phyloP scores from a whole-genome alignment of 805 yeast species.

The Nadsonia fulvescens region DNA sequence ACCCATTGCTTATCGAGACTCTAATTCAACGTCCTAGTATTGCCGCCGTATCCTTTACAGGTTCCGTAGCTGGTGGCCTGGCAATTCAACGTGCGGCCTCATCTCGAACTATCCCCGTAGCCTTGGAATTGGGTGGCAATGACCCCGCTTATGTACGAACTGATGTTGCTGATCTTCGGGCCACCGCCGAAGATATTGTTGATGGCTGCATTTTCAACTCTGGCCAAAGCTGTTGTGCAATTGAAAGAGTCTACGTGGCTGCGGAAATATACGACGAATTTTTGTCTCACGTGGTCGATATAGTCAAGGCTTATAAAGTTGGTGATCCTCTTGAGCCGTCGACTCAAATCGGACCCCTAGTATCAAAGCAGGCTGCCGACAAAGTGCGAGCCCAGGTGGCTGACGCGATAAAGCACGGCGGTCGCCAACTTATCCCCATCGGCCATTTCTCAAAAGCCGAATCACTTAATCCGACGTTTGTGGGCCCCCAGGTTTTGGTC shows the following conservation, averaged over 20 bases:
- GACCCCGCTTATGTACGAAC: slow-evolving; percentile 71
- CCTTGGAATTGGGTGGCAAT: slow-evolving; percentile 81
- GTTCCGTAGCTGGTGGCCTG: slow-evolving; percentile 69
- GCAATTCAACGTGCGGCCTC: slow-evolving; percentile 51
- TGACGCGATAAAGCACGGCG: slow-evolving; percentile 35
- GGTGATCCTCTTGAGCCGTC: slow-evolving; percentile 66
- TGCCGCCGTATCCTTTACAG: slow-evolving; percentile 73
- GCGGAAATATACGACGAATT: slow-evolving; percentile 53
- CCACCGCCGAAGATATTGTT: slow-evolving; percentile 48
- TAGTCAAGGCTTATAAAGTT: slow-evolving; percentile 36
- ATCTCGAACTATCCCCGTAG: slow-evolving; percentile 63
- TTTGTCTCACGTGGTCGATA: slow-evolving; percentile 34
- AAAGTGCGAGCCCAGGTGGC: slow-evolving; percentile 28
- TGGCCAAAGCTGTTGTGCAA: slow-evolving; percentile 89
- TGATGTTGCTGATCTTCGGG: slow-evolving; percentile 50
- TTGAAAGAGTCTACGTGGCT: slow-evolving; percentile 74
- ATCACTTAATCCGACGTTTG: slow-evolving; percentile 62
- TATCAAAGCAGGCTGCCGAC: slow-evolving; percentile 31
- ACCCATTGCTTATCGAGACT: slow-evolving; percentile 50
- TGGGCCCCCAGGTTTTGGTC: slow-evolving; percentile 64
- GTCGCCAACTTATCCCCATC: slow-evolving; percentile 26
- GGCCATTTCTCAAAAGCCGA: slow-evolving; percentile 55
- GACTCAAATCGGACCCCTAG: slow-evolving; percentile 50
- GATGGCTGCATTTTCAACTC: slow-evolving; percentile 73
- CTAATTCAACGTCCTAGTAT: slow-evolving; percentile 48